A percentile compares a stretch with the other conserved stretches of the same genome.
phyloP scores from a whole-genome alignment of 768 basidiomycete genomes.

The Mycena filopes region DNA sequence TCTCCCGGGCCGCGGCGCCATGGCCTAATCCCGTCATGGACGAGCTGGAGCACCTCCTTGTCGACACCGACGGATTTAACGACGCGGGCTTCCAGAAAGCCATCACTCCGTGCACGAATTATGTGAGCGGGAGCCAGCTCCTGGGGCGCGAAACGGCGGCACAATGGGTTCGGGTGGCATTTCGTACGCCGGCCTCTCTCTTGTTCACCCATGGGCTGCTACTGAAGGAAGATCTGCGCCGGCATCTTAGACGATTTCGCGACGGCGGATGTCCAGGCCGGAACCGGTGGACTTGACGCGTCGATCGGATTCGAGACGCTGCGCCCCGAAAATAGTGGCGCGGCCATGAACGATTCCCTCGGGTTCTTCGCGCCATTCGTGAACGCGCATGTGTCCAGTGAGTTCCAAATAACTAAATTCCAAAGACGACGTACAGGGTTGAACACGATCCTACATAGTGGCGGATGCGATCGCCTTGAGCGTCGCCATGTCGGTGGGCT shows the following conservation, averaged over 20 bases:
- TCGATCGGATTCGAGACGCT: constrained; percentile 38
- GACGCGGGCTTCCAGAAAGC: constrained; percentile 28
- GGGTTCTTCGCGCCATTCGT: constrained; percentile 29
- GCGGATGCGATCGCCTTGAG: constrained; percentile 38
- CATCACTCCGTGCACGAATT: constrained; percentile 32
- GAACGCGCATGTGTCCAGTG: constrained; percentile 24
- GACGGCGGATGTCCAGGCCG: constrained; percentile 33
- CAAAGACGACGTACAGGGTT: not conserved
- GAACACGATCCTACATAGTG: constrained; percentile 9
- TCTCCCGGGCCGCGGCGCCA: not conserved
- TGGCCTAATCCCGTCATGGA: constrained; percentile 14
- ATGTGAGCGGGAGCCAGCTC: constrained; percentile 30
- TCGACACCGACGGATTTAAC: constrained; percentile 33
- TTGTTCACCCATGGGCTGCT: too few species aligned
- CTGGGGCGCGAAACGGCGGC: constrained; percentile 31
- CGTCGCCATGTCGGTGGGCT: constrained; percentile 27
- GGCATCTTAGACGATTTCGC: constrained; percentile 36
- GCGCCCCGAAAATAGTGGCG: constrained; percentile 30
- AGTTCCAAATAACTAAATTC: too few species aligned
- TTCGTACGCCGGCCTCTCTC: constrained; percentile 19
- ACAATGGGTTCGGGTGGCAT: constrained; percentile 32
- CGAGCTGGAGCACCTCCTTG: constrained; percentile 35
- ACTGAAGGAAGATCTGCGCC: too few species aligned
- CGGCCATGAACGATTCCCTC: constrained; percentile 32
- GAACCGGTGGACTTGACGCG: constrained; percentile 39